A percentile compares a stretch with the other conserved stretches of the same genome.
Conservation (phyloP, 345 rosid genomes). For the Iberis pinnata region DNA sequence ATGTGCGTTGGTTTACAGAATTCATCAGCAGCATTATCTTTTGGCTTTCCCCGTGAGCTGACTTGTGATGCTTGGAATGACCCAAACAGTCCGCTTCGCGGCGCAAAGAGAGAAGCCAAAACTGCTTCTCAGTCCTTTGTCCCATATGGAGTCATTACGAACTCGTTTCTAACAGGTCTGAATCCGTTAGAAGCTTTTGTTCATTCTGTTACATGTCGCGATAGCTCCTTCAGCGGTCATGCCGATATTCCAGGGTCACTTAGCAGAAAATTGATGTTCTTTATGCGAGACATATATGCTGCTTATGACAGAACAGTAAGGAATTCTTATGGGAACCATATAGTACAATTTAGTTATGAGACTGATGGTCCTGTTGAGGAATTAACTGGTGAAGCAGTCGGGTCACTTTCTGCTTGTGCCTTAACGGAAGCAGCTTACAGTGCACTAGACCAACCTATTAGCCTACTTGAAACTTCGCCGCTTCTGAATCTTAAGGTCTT, state of each 20-base stretch:
- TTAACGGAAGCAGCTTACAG: slow-evolving; percentile 92
- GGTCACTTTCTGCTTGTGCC: slow-evolving; percentile 78
- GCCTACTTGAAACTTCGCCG: slow-evolving; percentile 50
- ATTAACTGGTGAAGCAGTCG: slow-evolving; percentile 65
- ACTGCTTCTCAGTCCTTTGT: slow-evolving; percentile 42
- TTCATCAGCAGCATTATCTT: slow-evolving; percentile 70
- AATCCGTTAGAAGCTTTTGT: slow-evolving; percentile 79
- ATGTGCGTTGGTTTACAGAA: slow-evolving; percentile 85
- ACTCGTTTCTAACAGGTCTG: slow-evolving; percentile 64
- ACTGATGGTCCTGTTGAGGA: slow-evolving; percentile 28
- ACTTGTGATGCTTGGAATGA: slow-evolving; percentile 64
- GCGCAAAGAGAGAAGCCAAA: slow-evolving; percentile 18
- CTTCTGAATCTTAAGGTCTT: slow-evolving; percentile 34
- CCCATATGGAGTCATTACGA: slow-evolving; percentile 67
- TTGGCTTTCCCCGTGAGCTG: slow-evolving; percentile 65
- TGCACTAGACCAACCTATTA: slow-evolving; percentile 87
- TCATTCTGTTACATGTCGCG: slow-evolving; percentile 78
- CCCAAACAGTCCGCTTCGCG: slow-evolving; percentile 27
- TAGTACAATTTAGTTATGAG: slow-evolving; percentile 65
- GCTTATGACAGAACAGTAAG: slow-evolving; percentile 91
- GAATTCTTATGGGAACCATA: slow-evolving; percentile 65
- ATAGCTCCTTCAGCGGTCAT: slow-evolving; percentile 81
- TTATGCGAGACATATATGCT: slow-evolving; percentile 65
- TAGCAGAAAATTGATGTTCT: slow-evolving; percentile 71
- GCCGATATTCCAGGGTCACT: slow-evolving; percentile 95